These are phyloP conservation scores for Phanerochaete carnosa DNA, from an alignment of 768 basidiomycete genomes.

Conservation along the genomic window DNA sequence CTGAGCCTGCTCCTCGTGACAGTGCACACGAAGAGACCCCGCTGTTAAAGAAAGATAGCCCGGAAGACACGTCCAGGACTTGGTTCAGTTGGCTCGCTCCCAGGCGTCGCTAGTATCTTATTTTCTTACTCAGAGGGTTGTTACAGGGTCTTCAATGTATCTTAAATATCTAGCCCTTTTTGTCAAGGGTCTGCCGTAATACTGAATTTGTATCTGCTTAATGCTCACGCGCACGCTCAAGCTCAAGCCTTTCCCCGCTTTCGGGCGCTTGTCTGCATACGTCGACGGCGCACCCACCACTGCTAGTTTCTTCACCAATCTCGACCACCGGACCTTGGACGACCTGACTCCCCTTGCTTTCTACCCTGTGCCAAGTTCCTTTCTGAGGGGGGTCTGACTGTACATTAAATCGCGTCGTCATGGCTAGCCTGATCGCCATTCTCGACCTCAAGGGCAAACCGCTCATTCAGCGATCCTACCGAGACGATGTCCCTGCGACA, in stretches of 20 bases:
- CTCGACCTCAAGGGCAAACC: conserved; percentile 99
- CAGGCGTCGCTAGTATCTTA: background rate
- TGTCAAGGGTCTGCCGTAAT: too few species aligned
- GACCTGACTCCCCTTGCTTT: background rate
- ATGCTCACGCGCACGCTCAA: too few species aligned
- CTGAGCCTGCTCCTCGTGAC: background rate
- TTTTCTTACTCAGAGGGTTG: background rate
- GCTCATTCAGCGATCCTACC: conserved; percentile 92
- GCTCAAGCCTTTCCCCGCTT: background rate
- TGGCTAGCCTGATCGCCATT: conserved; percentile 82
- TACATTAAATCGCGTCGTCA: conserved; percentile 14
- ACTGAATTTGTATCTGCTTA: background rate
- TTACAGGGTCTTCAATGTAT: too few species aligned
- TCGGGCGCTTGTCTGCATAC: background rate
- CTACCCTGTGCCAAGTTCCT: background rate
- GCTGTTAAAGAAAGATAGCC: conserved; percentile 7
- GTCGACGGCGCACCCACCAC: background rate
- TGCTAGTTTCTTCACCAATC: background rate
- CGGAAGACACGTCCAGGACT: background rate
- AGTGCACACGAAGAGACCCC: conserved; percentile 6
- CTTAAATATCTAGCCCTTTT: too few species aligned
- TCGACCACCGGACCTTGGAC: background rate
- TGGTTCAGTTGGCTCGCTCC: conserved; percentile 7
- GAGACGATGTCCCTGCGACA: conserved; percentile 89
- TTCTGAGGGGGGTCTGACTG: background rate